Percentiles rank a stretch among this genome's conserved stretches.
Conservation (phyloP, 2,329 filamentous ascomycete genomes). For the Paramyrothecium roridum region DNA sequence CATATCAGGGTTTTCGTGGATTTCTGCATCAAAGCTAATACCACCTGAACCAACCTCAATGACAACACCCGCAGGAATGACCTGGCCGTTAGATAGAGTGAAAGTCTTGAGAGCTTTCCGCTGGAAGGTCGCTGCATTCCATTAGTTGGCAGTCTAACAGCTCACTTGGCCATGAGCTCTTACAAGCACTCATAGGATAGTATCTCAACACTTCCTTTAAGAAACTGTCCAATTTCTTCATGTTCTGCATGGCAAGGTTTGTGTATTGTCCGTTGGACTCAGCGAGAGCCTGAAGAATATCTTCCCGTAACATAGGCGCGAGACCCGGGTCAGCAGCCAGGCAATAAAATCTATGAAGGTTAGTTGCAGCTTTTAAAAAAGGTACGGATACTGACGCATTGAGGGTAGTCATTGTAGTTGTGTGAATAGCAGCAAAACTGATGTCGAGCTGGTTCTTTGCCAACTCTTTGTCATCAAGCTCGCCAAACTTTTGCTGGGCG, state of each 20-base stretch:
- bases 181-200: slow-evolving; percentile 26
- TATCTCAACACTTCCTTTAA: slow-evolving; percentile 33
- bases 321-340: slow-evolving; percentile 48
- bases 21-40: slow-evolving; percentile 30
- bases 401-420: slow-evolving; percentile 41
- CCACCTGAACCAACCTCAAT: slow-evolving; percentile 37
- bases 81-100: slow-evolving; percentile 51
- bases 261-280: slow-evolving; percentile 28
- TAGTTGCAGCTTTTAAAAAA: background rate
- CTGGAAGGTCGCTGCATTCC: slow-evolving; percentile 35
- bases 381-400: slow-evolving; percentile 30
- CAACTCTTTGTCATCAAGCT: slow-evolving; percentile 28
- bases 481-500: slow-evolving; percentile 27
- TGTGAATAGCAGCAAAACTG: slow-evolving; percentile 49
- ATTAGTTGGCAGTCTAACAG: background rate
- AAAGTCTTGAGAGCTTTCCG: slow-evolving; percentile 49
- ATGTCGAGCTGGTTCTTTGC: slow-evolving; percentile 39
- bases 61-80: slow-evolving; percentile 39
- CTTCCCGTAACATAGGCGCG: slow-evolving; percentile 46
- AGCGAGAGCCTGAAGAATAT: slow-evolving; percentile 37
- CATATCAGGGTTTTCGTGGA: slow-evolving; percentile 27
- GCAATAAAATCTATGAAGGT: slow-evolving; percentile 32
- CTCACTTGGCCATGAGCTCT: slow-evolving; percentile 9
- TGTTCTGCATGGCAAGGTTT: slow-evolving; percentile 30
- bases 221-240: slow-evolving; percentile 39